phyloP scores from a whole-genome alignment of 2,329 filamentous ascomycete species.

The Aspergillus terreus region DNA sequence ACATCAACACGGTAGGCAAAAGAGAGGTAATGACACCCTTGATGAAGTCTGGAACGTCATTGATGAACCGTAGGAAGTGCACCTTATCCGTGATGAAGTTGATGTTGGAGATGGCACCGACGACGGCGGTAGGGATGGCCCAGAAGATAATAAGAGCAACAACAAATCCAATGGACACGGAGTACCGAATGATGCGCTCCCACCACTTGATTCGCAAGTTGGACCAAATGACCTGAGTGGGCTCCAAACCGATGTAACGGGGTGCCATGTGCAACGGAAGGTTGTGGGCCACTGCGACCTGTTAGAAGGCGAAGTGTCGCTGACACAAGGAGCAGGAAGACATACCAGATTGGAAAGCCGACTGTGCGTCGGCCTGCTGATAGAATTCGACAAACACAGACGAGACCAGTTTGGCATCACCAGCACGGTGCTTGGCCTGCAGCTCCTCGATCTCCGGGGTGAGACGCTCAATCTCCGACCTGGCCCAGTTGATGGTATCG shows the following conservation, averaged over 20 bases:
- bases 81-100: constrained; percentile 61
- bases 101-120: constrained; percentile 84
- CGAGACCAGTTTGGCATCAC: constrained; percentile 63
- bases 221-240: constrained; percentile 79
- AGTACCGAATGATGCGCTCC: constrained; percentile 72
- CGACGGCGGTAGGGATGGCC: constrained; percentile 70
- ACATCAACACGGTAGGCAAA: constrained; percentile 72
- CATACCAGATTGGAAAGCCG: constrained; percentile 68
- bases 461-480: constrained; percentile 70
- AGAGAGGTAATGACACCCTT: constrained; percentile 81
- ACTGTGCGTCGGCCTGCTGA: constrained; percentile 77
- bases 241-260: constrained; percentile 77
- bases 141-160: constrained; percentile 82
- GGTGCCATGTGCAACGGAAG: constrained; percentile 82
- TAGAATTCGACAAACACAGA: constrained; percentile 91
- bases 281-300: constrained; percentile 66
- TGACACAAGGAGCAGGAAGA: not conserved
- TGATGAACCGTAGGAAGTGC: constrained; percentile 70
- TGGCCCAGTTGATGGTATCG: constrained; percentile 89
- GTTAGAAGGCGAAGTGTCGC: constrained; percentile 1
- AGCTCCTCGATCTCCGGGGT: constrained; percentile 66
- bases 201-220: constrained; percentile 82
- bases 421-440: constrained; percentile 63
- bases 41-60: constrained; percentile 65
- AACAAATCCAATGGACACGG: constrained; percentile 68